Evolutionary conservation across 1,284 basidiomycete species (phyloP), one percentile per base, ranked within the genome.

Genomic region (Ganoderma sinense): DNA sequence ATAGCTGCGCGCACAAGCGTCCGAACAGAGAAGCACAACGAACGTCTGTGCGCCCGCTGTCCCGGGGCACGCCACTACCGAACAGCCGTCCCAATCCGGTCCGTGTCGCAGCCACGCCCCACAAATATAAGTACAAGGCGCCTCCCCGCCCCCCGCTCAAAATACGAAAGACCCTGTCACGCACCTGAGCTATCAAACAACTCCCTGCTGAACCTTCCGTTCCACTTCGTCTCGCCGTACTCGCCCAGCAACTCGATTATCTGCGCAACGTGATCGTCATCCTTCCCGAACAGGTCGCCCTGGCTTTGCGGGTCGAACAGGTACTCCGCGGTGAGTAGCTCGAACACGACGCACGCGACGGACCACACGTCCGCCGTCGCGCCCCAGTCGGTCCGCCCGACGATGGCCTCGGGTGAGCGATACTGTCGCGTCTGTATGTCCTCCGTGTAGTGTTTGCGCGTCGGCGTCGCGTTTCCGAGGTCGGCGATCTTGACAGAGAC

Each of bases 391-490:
- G 89, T 89, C 64, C 90, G 87, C 31, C 96, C 96, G 20, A 97
- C 83, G 75, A 97, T 97, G 59, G 95, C 96, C 80, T 97, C 96
- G 5, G 96, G 96, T 41, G 93, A 89, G 70, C 96, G 92, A 80
- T 97, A 97, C 79, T 97, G 96, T 40, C 96, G 87, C 43, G 96
- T 97, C 82, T 97, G 96, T 72, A 97, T 97, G 79, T 97, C 96
- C 77, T 97, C 95, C 13, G 95, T 97, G 77, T 90, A 97, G 79
- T 97, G 96, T 74, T 90, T 89, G 77, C 88, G 92, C 20, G 90
- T 91, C 1, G 92, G 93, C 31, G 94, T 95, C 29, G 94, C 95
- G 78, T 96, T 96, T 36, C 94, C 95, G 58, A 97, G 83, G 79
- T 97, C 95, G 41, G 96, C 95, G 74, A 97, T 96, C 86, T 97